Base-by-base conservation (phyloP, 2,329 filamentous ascomycete species). In the Phialophora tarda region DNA sequence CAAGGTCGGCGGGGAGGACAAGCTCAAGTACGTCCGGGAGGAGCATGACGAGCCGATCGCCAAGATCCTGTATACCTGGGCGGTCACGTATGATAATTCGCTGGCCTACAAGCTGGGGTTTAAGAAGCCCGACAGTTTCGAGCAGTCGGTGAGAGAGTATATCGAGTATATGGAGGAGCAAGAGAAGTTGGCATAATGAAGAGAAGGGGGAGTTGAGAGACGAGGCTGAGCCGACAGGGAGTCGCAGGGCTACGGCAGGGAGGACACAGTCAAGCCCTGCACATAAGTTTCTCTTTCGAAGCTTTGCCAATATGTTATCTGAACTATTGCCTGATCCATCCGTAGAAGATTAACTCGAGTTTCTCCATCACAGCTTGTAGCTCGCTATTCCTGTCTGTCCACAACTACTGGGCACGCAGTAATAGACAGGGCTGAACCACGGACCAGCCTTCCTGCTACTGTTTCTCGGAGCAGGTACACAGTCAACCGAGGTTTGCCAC, bases 141-240 rank as follows among this genome's bases (percentile, higher is more conserved):
- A 87, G 71, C 78, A 82, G 55, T 77, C 86, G 5, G 85, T 88
- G 11, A 80, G 79, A 73, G 83, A 88, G 74, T 88, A 86, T 70
- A 77, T 84, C n/a, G 76, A 82, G 62, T 77, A 64, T 50, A 62
- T 73, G 65, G 65, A 72, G 47, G 69, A 73, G 64, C 63, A 73
- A 48, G 62, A 70, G 66, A 61, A 24, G 23, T 41, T 60, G 28
- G 48, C 58, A 32, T 61, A 10, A 51, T 23, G 10, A 51, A 26
- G 14, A 30, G 10, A 51, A 26, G 14, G 14, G 10, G 21, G 12
- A 41, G 38, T 41, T 51, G 47, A 26, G 7, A 26, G 48, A 28
- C 23, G 48, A 51, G 48, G 48, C 48, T 51, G 48, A 51, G 48
- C 21, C 12, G 23, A 23, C 4, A 51, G 48, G 21, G 48, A 51